A percentile compares a stretch with the other conserved stretches of the same genome.
phyloP scores from a whole-genome alignment of 345 rosid genomes.

The Cardamine occulta region DNA sequence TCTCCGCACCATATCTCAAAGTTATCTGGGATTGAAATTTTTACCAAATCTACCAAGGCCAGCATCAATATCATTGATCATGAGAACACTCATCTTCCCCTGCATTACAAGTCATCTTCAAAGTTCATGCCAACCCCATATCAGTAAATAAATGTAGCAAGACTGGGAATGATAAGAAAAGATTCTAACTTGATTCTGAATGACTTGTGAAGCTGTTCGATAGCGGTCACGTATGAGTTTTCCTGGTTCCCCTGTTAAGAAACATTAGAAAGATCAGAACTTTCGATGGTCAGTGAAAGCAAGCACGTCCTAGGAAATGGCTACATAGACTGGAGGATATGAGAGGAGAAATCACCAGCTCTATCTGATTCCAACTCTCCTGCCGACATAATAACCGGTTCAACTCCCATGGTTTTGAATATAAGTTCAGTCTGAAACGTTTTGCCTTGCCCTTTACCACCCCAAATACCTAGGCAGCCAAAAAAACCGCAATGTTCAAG shows the following conservation, averaged over 20 bases:
- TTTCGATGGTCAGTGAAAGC: slow-evolving; percentile 13
- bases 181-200: slow-evolving; percentile 93
- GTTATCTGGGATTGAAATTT: slow-evolving; percentile 29
- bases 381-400: slow-evolving; percentile 93
- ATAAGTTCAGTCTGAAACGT: slow-evolving; percentile 95
- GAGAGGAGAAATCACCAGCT: slow-evolving; percentile 61
- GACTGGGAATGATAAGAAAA: slow-evolving; percentile 47
- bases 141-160: slow-evolving; percentile 46
- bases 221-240: slow-evolving; percentile 91
- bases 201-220: slow-evolving; percentile 97
- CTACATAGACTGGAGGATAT: not conserved
- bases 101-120: slow-evolving; percentile 46
- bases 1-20: not conserved
- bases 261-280: slow-evolving; percentile 6
- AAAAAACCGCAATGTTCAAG: slow-evolving; percentile 13
- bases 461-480: slow-evolving; percentile 75
- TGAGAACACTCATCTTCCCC: slow-evolving; percentile 98
- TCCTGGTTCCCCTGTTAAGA: slow-evolving; percentile 82
- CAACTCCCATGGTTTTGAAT: slow-evolving; percentile 89
- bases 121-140: slow-evolving; percentile 22
- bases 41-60: slow-evolving; percentile 98
- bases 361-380: slow-evolving; percentile 95
- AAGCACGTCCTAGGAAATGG: not conserved
- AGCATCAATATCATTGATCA: slow-evolving; percentile 96
- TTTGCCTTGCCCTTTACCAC: slow-evolving; percentile 99